These are phyloP conservation scores for Anisodus tanguticus DNA, from an alignment of 257 asterid species.

Conservation along the genomic window DNA sequence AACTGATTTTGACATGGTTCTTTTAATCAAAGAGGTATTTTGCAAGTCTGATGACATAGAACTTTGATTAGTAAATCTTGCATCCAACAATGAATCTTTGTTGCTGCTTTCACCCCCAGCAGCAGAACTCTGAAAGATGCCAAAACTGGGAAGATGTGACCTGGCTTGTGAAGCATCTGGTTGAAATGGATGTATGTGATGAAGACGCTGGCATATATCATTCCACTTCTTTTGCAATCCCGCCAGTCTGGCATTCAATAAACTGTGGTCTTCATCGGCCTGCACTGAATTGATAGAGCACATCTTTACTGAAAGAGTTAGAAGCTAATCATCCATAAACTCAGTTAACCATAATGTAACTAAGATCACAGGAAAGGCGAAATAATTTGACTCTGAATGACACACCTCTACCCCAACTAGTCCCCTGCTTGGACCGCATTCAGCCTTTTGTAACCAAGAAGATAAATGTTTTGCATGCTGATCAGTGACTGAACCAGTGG, in stretches of 20 bases:
- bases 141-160: slow-evolving; percentile 41
- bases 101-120: slow-evolving; percentile 38
- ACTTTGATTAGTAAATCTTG: slow-evolving; percentile 39
- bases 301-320: slow-evolving; percentile 45
- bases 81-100: slow-evolving; percentile 39
- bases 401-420: slow-evolving; percentile 64
- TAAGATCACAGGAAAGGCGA: slow-evolving; percentile 17
- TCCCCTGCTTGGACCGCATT: slow-evolving; percentile 57
- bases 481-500: slow-evolving; percentile 53
- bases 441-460: slow-evolving; percentile 71
- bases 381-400: slow-evolving; percentile 41
- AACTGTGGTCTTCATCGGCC: slow-evolving; percentile 64
- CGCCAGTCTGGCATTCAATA: slow-evolving; percentile 58
- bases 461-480: slow-evolving; percentile 52
- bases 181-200: slow-evolving; percentile 48
- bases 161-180: slow-evolving; percentile 43
- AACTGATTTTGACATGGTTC: slow-evolving; percentile 36
- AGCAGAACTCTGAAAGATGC: slow-evolving; percentile 39
- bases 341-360: slow-evolving; percentile 1
- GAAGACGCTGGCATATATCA: slow-evolving; percentile 82
- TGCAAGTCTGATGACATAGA: slow-evolving; percentile 43
- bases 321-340: not conserved
- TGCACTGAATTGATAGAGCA: slow-evolving; percentile 80
- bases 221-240: slow-evolving; percentile 80
- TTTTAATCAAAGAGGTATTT: slow-evolving; percentile 36